Base-by-base conservation (phyloP, 306 rosid species). In the Pueraria montana region DNA sequence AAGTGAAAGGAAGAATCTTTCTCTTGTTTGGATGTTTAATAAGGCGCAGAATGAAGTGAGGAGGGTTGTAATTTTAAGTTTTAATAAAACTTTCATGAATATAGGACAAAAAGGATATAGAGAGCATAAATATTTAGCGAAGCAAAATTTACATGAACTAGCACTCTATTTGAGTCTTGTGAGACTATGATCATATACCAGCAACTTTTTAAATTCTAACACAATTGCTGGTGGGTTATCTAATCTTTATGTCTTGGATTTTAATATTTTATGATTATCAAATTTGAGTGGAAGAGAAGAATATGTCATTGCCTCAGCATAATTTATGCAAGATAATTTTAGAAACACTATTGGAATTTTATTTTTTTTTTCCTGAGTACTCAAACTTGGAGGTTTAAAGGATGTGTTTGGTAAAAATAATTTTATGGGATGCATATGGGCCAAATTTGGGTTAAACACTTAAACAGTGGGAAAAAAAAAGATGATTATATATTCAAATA, bases 41-140 rank as follows among this genome's bases (percentile, higher is more conserved):
- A 26, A 62, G 36, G 36, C 36, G n/a, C 20, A 46, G 64, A 64
- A 30, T 43, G 62, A 34, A 50, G 56, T 12, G 30, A 30, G 72
- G 43, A 74, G 34, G 17, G 45, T 56, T 38, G 43, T 38, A 38
- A 38, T 38, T 8, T 38, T 38, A 6, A 38, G 7, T 6, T 38
- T 38, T 38, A 38, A 38, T 38, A 38, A 6, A 38, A 1, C 43
- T 38, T 56, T 24, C 18, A 69, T 46, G 24, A 58, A 48, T 24
- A 68, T 67, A 67, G 67, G 52, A 67, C 58, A 64, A 36, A 66
- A 32, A 56, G 48, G 59, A 40, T 46, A 75, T 59, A 9, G 21
- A 24, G 14, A 5, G 21, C 64, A 74, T 16, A 61, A 59, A 34
- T 59, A 11, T 27, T 12, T 72, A 80, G 38, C 6, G n/a, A 62